Evolutionary conservation across 495 filamentous ascomycete species (phyloP).

Genomic region (Pseudevernia furfuracea): DNA sequence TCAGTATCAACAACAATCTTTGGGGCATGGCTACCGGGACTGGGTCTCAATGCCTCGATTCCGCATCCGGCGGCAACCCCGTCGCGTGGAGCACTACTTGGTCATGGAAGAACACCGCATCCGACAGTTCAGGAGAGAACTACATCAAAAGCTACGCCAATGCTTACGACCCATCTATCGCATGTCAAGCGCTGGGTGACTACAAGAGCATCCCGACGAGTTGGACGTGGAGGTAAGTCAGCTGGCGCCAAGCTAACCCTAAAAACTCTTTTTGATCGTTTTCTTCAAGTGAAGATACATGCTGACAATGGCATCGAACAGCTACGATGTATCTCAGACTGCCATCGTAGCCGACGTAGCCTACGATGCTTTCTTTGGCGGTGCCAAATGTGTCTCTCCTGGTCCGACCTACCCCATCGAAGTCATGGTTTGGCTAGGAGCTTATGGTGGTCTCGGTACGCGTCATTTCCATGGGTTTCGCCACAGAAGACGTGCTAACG

Average conservation of each 20-base stretch:
- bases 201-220: not conserved
- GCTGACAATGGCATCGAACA: not conserved
- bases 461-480: not conserved
- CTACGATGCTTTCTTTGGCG: not conserved
- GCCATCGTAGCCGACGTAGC: not conserved
- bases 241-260: not conserved
- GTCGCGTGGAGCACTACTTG: not conserved
- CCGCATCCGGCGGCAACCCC: not conserved
- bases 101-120: not conserved
- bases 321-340: not conserved
- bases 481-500: not conserved
- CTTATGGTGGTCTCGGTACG: not conserved
- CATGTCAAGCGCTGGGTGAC: not conserved
- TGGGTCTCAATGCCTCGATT: not conserved
- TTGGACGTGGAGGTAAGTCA: not conserved
- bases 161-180: not conserved
- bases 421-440: not conserved
- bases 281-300: not conserved
- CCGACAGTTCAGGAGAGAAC: not conserved
- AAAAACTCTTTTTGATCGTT: too few species aligned
- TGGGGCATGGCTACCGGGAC: not conserved
- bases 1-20: not conserved
- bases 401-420: not conserved
- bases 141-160: not conserved
- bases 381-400: not conserved